phyloP scores from a whole-genome alignment of 73 alveolate genomes.

The Strombidium stylifer region DNA sequence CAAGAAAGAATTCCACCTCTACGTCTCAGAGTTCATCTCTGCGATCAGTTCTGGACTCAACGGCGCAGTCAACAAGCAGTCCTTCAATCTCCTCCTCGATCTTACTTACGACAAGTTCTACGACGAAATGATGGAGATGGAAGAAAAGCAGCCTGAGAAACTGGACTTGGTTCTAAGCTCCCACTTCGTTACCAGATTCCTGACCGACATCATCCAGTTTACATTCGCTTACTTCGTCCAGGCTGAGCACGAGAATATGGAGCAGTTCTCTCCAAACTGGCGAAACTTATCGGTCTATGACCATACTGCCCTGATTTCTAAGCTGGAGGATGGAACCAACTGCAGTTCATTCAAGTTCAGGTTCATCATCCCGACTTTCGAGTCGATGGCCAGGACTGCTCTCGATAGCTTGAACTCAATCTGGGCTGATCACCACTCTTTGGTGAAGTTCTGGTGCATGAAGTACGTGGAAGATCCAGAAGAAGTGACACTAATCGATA shows the following conservation, averaged over 20 bases:
- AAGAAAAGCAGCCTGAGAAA: constrained; percentile 18
- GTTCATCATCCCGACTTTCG: background rate
- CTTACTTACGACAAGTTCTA: constrained; percentile 19
- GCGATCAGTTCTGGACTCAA: background rate
- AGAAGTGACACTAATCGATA: constrained; percentile 18
- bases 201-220: constrained; percentile 35
- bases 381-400: background rate
- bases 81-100: constrained; percentile 4
- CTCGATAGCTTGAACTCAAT: background rate
- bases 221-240: constrained; percentile 1
- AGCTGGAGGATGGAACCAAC: background rate
- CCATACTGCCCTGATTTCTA: constrained; percentile 1
- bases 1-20: constrained; percentile 9
- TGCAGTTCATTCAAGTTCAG: background rate
- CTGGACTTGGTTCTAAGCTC: constrained; percentile 7
- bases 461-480: constrained; percentile 10
- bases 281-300: background rate
- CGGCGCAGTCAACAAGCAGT: background rate
- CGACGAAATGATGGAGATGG: constrained; percentile 34
- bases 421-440: background rate
- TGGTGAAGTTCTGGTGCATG: constrained; percentile 22
- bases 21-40: background rate
- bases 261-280: background rate
- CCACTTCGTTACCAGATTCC: constrained; percentile 32
- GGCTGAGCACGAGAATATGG: background rate